Evolutionary conservation across 208 protist species (phyloP).

Genomic region (Trypanosoma melophagium): DNA sequence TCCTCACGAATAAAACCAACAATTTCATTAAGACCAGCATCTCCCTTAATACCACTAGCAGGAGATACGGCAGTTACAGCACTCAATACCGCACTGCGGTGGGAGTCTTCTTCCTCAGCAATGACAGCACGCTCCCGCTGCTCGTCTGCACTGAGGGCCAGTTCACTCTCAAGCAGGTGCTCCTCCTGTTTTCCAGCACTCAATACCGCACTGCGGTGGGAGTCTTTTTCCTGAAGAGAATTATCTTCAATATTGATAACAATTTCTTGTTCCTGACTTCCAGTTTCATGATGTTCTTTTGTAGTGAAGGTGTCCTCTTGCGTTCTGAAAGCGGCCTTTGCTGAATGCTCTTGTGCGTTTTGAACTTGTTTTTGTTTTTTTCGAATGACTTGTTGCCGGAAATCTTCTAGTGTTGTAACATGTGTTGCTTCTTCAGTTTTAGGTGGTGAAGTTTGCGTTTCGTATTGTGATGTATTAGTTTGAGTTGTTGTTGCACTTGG

Average conservation of each 20-base stretch:
- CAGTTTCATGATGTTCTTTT: too few relatives aligned
- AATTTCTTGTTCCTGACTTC: too few relatives aligned
- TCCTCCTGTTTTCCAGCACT: not conserved
- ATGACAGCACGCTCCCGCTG: not conserved
- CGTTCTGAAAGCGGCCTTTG: too few relatives aligned
- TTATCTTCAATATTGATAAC: too few relatives aligned
- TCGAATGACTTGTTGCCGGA: not conserved
- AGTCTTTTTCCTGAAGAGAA: not conserved
- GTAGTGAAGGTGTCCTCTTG: too few relatives aligned
- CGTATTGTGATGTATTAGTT: not conserved
- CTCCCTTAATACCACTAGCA: too few relatives aligned
- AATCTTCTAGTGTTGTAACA: conserved; percentile 6
- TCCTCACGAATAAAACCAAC: too few relatives aligned
- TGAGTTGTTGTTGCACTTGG: not conserved
- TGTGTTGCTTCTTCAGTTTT: not conserved
- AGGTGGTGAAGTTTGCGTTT: not conserved
- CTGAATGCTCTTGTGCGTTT: not conserved
- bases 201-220: not conserved
- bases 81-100: not conserved
- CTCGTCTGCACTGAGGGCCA: not conserved
- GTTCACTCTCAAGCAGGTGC: not conserved
- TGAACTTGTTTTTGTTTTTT: not conserved
- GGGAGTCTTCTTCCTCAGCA: not conserved
- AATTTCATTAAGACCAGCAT: too few relatives aligned
- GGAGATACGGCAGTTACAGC: not conserved